phyloP scores from a whole-genome alignment of 1,284 basidiomycete species.

The Somion occarium region DNA sequence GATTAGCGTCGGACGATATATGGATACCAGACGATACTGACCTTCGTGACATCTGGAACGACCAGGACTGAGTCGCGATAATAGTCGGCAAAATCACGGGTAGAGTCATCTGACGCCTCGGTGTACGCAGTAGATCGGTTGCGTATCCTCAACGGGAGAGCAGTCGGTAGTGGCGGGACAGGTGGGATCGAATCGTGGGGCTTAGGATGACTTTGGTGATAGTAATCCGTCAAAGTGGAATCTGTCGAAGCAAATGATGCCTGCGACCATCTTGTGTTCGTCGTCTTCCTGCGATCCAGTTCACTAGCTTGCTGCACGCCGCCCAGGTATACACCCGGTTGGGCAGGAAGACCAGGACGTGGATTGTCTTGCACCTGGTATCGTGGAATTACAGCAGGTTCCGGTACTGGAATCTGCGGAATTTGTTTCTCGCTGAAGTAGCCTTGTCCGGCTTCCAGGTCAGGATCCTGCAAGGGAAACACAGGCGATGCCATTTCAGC shows the following conservation, averaged over 20 bases:
- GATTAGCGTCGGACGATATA: background rate
- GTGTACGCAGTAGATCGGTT: background rate
- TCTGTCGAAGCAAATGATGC: background rate
- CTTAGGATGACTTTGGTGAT: background rate
- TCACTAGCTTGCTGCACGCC: background rate
- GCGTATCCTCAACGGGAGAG: background rate
- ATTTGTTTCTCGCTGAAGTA: background rate
- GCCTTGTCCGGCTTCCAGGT: conserved; percentile 7
- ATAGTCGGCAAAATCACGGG: background rate
- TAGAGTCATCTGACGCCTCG: background rate
- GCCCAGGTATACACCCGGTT: background rate
- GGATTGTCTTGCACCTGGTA: background rate
- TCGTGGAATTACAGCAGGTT: background rate
- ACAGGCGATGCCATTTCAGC: conserved; percentile 24
- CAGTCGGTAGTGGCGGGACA: background rate
- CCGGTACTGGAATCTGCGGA: background rate
- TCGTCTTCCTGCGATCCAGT: background rate
- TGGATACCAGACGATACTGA: background rate
- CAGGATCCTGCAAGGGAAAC: conserved; percentile 38
- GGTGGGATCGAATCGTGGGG: background rate
- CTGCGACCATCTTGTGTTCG: background rate
- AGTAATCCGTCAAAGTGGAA: background rate
- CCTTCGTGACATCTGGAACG: background rate
- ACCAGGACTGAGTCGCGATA: background rate
- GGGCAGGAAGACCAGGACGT: background rate